A percentile compares a stretch with the other conserved stretches of the same genome.
Evolutionary conservation across 2,329 filamentous ascomycete genomes (phyloP).

Genomic region (Cercospora zeae-maydis): DNA sequence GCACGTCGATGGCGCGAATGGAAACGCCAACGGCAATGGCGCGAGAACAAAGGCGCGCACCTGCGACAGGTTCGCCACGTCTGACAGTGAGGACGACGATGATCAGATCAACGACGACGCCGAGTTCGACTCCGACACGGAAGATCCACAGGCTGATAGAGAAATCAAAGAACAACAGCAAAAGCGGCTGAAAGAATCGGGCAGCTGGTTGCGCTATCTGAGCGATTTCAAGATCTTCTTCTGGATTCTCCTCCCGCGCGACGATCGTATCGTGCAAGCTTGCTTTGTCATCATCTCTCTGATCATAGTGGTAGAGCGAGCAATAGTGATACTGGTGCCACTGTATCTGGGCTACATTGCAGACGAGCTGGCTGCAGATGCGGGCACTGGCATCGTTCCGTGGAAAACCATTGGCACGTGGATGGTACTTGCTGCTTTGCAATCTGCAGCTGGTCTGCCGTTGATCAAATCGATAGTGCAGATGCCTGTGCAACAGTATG

Average conservation of each 20-base stretch:
- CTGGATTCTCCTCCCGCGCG: slow-evolving; percentile 73
- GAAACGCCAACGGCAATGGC: slow-evolving; percentile 16
- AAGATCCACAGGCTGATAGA: slow-evolving; percentile 55
- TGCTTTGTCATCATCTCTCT: slow-evolving; percentile 63
- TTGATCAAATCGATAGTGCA: slow-evolving; percentile 52
- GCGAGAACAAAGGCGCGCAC: slow-evolving; percentile 11
- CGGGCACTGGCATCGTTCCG: slow-evolving; percentile 47
- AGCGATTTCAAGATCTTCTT: slow-evolving; percentile 72
- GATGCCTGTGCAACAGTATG: slow-evolving; percentile 55
- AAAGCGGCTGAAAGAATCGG: slow-evolving; percentile 68
- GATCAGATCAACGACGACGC: slow-evolving; percentile 18
- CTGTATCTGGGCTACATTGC: slow-evolving; percentile 76
- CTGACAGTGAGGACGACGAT: slow-evolving; percentile 12
- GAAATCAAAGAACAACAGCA: slow-evolving; percentile 51
- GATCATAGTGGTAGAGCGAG: slow-evolving; percentile 67
- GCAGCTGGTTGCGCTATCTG: slow-evolving; percentile 72
- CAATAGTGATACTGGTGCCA: slow-evolving; percentile 73
- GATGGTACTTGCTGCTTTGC: slow-evolving; percentile 48
- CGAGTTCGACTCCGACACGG: slow-evolving; percentile 44
- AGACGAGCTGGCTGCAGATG: slow-evolving; percentile 58
- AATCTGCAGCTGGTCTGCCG: slow-evolving; percentile 51
- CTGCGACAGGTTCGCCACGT: slow-evolving; percentile 6
- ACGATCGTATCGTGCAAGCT: slow-evolving; percentile 63
- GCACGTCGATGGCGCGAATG: slow-evolving; percentile 2
- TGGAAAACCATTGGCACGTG: slow-evolving; percentile 55